Evolutionary conservation across 805 yeast species (phyloP), one percentile per base, ranked within the genome.

Genomic region (Lipomyces yamadae): DNA sequence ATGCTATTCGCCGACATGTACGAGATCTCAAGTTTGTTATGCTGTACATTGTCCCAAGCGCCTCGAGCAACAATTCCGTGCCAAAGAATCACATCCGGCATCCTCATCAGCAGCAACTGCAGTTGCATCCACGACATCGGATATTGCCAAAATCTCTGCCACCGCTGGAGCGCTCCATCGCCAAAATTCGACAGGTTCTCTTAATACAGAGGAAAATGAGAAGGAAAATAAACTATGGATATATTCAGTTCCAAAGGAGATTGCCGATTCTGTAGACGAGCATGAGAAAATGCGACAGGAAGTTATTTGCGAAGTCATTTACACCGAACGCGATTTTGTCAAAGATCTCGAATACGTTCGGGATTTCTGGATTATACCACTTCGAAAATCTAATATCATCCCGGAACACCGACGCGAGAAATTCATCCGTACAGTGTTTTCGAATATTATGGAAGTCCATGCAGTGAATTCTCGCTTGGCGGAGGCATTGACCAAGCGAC

Each of bases 1-100:
- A 75, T 95, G 99, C 79, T 95, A 95, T 75, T 92, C 98, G 0
- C 97, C 99, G 42, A 95, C 99, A 0, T 95, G 99, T 79, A 88
- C 97, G 4, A 82, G 96, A 61, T 96, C 91, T 74, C 82, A 86
- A 42, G 80, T 94, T 52, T 95, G 99, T 78, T 95, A 95, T 78
- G 90, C 97, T 55, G 93, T 95, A 72, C 96, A 97, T 11, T 95
- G 99, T 79, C 99, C 99, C 15, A 85, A 97, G 72, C 84, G 98
- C 69, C 81, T 95, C 60, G 98, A 94, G 78, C 98, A 95, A 78
- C 98, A 94, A 76, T 97, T 97, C 3, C 83, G 98, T 67, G 83
- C 91, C 61, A 92, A 93, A 33, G 70, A 68, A 13, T 57, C 55
- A 10, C 68, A 60, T 10, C 64, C 68, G 4, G 6, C 58, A 8